Evolutionary conservation across 2,329 filamentous ascomycete genomes (phyloP).

Genomic region (Clonostachys solani): DNA sequence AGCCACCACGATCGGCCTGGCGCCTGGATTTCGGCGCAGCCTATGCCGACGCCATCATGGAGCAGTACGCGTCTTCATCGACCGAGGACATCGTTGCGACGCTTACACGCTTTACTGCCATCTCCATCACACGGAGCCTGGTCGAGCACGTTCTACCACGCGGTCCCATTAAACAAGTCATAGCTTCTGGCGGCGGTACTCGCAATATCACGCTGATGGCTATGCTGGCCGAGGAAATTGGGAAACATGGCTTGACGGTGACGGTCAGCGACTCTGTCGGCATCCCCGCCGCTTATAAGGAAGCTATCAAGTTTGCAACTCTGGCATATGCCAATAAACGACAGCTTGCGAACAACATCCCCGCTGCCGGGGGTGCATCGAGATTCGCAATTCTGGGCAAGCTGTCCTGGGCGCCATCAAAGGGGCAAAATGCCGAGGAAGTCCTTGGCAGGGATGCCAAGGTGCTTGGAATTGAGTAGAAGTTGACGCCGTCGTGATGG

Average conservation of each 20-base stretch:
- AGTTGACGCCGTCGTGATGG: too few relatives aligned
- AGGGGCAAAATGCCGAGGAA: not conserved
- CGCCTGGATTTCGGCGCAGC: conserved; percentile 17
- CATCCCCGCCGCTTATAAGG: conserved; percentile 19
- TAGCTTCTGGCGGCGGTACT: conserved; percentile 19
- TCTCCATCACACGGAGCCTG: conserved; percentile 11
- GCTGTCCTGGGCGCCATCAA: conserved; percentile 12
- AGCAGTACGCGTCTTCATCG: not conserved
- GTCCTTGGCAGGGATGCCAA: not conserved
- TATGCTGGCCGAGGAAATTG: conserved; percentile 7
- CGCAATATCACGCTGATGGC: conserved; percentile 14
- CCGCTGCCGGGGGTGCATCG: conserved; percentile 15
- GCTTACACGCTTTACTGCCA: not conserved
- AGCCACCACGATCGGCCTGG: conserved; percentile 19
- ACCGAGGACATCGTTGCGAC: not conserved
- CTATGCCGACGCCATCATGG: conserved; percentile 12
- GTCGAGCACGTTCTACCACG: conserved; percentile 15
- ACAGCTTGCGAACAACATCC: conserved; percentile 19
- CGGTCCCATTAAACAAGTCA: conserved; percentile 4
- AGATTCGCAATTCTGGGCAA: conserved; percentile 18
- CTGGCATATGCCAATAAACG: conserved; percentile 16
- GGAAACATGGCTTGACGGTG: conserved; percentile 8
- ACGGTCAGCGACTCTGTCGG: conserved; percentile 16
- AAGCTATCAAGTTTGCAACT: conserved; percentile 22
- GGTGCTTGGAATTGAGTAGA: not conserved